These are phyloP conservation scores for Cladophialophora immunda DNA, from an alignment of 2,329 filamentous ascomycete species.

Conservation along the genomic window DNA sequence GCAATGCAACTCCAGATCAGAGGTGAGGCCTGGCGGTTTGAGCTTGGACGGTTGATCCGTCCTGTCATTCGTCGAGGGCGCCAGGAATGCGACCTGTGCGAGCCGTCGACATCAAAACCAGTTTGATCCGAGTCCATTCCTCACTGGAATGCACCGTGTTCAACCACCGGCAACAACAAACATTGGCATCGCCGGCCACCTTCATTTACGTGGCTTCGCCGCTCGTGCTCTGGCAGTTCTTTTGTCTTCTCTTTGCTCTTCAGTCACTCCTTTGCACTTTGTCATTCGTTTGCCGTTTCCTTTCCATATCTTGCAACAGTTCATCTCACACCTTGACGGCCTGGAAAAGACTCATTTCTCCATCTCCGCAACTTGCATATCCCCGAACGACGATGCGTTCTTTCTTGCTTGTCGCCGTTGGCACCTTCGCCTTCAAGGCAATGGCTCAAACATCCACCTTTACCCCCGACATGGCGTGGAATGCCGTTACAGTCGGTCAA, in stretches of 20 bases:
- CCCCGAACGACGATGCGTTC: slow-evolving; percentile 12
- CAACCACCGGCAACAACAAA: slow-evolving; percentile 14
- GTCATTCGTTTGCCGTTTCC: neutral
- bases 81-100: slow-evolving; percentile 3
- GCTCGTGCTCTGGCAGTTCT: slow-evolving; percentile 8
- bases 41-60: neutral
- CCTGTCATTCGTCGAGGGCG: neutral
- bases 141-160: slow-evolving; percentile 16
- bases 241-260: slow-evolving; percentile 10
- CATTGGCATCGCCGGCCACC: slow-evolving; percentile 14
- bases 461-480: slow-evolving; percentile 33
- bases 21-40: neutral
- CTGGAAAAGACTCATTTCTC: neutral
- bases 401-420: slow-evolving; percentile 26
- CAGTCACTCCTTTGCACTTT: slow-evolving; percentile 24
- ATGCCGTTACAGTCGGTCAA: slow-evolving; percentile 32
- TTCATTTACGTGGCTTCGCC: slow-evolving; percentile 16
- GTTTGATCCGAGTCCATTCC: slow-evolving; percentile 7
- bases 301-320: neutral
- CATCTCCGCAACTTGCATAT: neutral
- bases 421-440: slow-evolving; percentile 32
- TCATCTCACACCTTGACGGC: slow-evolving; percentile 1
- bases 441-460: slow-evolving; percentile 34
- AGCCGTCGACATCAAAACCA: slow-evolving; percentile 4
- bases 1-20: slow-evolving; percentile 1